Evolutionary conservation across 2,329 filamentous ascomycete genomes (phyloP).

Genomic region (Fusarium humuli): DNA sequence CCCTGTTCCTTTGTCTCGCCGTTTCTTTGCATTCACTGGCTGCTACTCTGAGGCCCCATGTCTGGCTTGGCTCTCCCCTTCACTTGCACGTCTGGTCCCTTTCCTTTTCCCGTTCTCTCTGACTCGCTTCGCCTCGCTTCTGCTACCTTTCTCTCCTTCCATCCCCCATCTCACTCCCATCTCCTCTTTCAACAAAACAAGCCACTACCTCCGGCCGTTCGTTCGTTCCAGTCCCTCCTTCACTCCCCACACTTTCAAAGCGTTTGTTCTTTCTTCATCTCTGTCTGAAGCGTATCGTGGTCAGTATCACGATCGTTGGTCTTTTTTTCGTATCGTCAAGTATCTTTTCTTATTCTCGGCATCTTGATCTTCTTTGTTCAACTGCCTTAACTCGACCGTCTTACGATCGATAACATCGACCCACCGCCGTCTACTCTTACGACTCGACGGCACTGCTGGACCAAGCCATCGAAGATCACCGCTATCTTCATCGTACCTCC

Average conservation of each 20-base stretch:
- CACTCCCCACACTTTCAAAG: constrained; percentile 47
- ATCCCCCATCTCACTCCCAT: constrained; percentile 45
- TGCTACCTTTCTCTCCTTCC: constrained; percentile 35
- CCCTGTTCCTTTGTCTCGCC: constrained; percentile 31
- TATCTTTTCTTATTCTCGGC: constrained; percentile 29
- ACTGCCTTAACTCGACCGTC: constrained; percentile 25
- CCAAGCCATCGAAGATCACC: constrained; percentile 17
- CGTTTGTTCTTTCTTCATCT: constrained; percentile 40
- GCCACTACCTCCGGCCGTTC: constrained; percentile 52
- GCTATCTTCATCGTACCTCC: not conserved
- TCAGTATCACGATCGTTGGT: constrained; percentile 33
- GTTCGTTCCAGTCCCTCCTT: constrained; percentile 58
- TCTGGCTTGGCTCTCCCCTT: constrained; percentile 33
- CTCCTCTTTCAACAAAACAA: constrained; percentile 57
- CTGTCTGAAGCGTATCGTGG: constrained; percentile 37
- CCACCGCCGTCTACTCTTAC: not conserved
- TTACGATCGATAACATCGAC: constrained; percentile 3
- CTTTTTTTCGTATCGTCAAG: constrained; percentile 37
- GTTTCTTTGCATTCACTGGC: constrained; percentile 29
- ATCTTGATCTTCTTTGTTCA: constrained; percentile 39
- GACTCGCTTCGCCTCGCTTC: constrained; percentile 44
- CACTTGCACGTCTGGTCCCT: constrained; percentile 32
- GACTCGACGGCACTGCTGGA: constrained; percentile 28
- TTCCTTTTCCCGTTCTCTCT: constrained; percentile 44
- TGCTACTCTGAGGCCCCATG: constrained; percentile 15